A percentile compares a stretch with the other conserved stretches of the same genome.
phyloP scores from a whole-genome alignment of 306 rosid species.

The Geum urbanum region DNA sequence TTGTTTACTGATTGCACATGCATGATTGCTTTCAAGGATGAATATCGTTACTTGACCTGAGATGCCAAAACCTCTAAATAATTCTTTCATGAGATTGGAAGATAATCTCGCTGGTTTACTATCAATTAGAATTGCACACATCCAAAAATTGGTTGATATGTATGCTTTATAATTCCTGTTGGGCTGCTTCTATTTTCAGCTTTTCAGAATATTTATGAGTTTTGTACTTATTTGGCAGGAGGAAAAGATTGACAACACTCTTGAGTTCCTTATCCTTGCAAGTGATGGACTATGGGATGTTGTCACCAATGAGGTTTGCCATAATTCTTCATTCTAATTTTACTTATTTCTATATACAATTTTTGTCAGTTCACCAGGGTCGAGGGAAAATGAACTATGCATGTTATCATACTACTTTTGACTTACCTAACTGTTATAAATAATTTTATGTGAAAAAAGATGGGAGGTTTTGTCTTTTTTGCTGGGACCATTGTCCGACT shows the following conservation, averaged over 20 bases:
- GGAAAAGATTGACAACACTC: constrained; percentile 81
- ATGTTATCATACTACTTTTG: neutral
- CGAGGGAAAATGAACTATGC: neutral
- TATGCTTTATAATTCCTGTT: neutral
- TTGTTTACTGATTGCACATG: too few relatives aligned
- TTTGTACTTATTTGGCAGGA: constrained; percentile 42
- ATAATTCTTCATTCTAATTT: constrained; percentile 6
- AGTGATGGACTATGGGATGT: constrained; percentile 99
- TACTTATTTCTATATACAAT: neutral
- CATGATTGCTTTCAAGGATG: too few relatives aligned
- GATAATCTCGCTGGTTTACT: too few relatives aligned
- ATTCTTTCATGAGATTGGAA: too few relatives aligned
- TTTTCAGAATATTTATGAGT: neutral
- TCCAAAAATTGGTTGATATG: neutral
- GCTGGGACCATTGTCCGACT: neutral
- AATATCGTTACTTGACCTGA: too few relatives aligned
- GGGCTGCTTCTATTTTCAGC: neutral
- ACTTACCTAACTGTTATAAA: neutral
- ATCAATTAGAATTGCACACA: too few relatives aligned
- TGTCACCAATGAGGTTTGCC: constrained; percentile 84
- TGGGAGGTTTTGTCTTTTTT: neutral
- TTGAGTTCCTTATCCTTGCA: constrained; percentile 92
- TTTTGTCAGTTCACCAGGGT: neutral
- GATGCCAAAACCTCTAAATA: too few relatives aligned
- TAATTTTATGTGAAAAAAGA: neutral